Base-by-base conservation (phyloP, 1,284 basidiomycete species). In the Entoloma clypeatum region DNA sequence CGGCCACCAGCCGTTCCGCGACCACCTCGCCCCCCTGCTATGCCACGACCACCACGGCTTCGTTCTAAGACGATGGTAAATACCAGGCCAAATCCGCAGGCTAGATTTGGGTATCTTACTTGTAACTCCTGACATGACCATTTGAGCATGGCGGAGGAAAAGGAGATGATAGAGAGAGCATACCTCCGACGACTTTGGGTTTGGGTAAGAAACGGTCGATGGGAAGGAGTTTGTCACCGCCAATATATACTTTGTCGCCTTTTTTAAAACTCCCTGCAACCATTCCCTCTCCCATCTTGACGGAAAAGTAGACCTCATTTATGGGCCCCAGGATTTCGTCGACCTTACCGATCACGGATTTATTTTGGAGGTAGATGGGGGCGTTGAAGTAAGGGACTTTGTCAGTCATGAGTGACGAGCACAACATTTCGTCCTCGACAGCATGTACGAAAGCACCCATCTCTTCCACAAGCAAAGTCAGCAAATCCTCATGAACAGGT, bases 331-430 rank as follows among this genome's bases (percentile, higher is more conserved):
- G 75, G 50, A 97, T 96, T 65, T 97, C 93, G 65, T 97, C 93
- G 26, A 97, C 88, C 65, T 94, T 95, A 50, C 93, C 93, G 50
- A 97, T 92, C 48, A 81, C 79, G 7, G 93, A 92, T 71, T 98
- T 99, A 71, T 99, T 99, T 72, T 92, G 85, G 38, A 99, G 79
- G 67, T 97, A 99, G 62, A 99, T 96, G 40, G 96, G 95, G 0
- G 96, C 95, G 65, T 99, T 99, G 75, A 99, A 99, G 70, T 96
- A 96, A 0, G 96, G 96, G 10, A 99, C 90, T 72, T 91, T 94
- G 65, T 92, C 83, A 2, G 83, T 70, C 61, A 92, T 79, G 25
- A 82, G 70, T 8, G 92, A 92, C 7, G 84, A 74, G 67, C 96
- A 99, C 43, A 99, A 73, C 95, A 99, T 98, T 64, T 99, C 95